These are phyloP conservation scores for Raphanus raphanistrum DNA, from an alignment of 345 rosid genomes.

Conservation along the genomic window DNA sequence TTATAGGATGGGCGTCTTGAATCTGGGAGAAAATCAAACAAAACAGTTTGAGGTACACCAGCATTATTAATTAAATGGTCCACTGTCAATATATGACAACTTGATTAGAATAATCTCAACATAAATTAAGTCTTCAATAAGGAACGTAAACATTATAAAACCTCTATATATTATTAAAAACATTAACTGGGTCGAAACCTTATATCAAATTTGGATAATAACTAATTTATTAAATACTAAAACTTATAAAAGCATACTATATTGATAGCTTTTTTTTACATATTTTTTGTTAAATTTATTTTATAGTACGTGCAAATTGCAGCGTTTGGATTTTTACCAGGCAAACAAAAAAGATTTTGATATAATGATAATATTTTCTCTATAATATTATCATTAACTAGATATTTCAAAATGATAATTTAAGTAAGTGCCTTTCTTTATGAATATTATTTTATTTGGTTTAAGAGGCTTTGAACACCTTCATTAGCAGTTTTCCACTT, in stretches of 20 bases:
- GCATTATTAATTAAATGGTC: conserved; percentile 44
- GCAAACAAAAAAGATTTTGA: too few relatives aligned
- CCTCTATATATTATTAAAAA: neutral
- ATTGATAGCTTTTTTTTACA: neutral
- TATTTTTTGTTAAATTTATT: too few relatives aligned
- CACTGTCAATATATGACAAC: conserved; percentile 9
- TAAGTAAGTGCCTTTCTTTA: too few relatives aligned
- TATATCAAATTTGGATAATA: neutral
- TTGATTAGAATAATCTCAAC: neutral
- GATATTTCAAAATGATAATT: too few relatives aligned
- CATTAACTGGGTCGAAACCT: neutral
- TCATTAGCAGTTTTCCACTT: too few relatives aligned
- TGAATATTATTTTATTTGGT: too few relatives aligned
- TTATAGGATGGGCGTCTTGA: conserved; percentile 3
- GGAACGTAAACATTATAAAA: neutral
- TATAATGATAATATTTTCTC: too few relatives aligned
- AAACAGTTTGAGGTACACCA: conserved; percentile 5
- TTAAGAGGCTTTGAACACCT: too few relatives aligned
- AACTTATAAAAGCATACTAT: neutral
- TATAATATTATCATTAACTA: too few relatives aligned
- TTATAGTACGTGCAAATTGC: too few relatives aligned
- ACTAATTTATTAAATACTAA: neutral
- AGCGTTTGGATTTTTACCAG: too few relatives aligned
- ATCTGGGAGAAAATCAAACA: conserved; percentile 30
- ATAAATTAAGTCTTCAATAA: neutral